These are phyloP conservation scores for Suillus placidus DNA, from an alignment of 768 basidiomycete genomes.

Conservation along the genomic window DNA sequence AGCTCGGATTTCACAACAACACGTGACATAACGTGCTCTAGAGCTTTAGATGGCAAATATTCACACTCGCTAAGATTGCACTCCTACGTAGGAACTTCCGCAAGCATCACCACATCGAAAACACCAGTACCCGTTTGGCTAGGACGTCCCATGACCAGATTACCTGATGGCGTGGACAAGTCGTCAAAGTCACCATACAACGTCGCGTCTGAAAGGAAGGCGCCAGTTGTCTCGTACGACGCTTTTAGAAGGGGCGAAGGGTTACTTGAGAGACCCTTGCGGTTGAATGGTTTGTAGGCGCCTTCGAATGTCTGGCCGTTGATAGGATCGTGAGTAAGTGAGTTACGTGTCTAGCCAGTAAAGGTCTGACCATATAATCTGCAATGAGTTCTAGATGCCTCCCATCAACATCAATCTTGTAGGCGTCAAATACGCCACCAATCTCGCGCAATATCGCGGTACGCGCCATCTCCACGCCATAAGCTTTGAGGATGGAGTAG, in stretches of 20 bases:
- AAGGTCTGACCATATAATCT: slow-evolving; percentile 89
- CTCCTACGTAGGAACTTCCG: slow-evolving; percentile 18
- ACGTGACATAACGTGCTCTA: slow-evolving; percentile 15
- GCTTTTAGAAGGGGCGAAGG: slow-evolving; percentile 97
- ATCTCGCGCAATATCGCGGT: slow-evolving; percentile 90
- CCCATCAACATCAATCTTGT: slow-evolving; percentile 93
- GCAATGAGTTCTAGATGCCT: slow-evolving; percentile 96
- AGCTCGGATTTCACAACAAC: slow-evolving; percentile 20
- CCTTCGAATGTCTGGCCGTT: slow-evolving; percentile 87
- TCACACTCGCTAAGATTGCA: slow-evolving; percentile 9
- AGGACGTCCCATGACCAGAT: slow-evolving; percentile 88
- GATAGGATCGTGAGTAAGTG: slow-evolving; percentile 2
- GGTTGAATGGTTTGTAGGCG: slow-evolving; percentile 97
- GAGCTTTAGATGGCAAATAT: not conserved
- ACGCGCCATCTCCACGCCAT: slow-evolving; percentile 97
- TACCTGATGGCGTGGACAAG: slow-evolving; percentile 85
- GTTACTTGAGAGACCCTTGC: slow-evolving; percentile 89
- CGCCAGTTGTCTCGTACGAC: slow-evolving; percentile 94
- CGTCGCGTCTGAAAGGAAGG: slow-evolving; percentile 93
- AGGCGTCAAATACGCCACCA: slow-evolving; percentile 87
- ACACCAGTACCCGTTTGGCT: slow-evolving; percentile 92
- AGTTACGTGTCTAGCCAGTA: not conserved
- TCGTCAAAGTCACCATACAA: slow-evolving; percentile 96
- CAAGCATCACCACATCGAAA: slow-evolving; percentile 82
- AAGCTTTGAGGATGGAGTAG: slow-evolving; percentile 85